phyloP scores from a whole-genome alignment of 371 early-diverging fungal species.

The Mortierella sp. region DNA sequence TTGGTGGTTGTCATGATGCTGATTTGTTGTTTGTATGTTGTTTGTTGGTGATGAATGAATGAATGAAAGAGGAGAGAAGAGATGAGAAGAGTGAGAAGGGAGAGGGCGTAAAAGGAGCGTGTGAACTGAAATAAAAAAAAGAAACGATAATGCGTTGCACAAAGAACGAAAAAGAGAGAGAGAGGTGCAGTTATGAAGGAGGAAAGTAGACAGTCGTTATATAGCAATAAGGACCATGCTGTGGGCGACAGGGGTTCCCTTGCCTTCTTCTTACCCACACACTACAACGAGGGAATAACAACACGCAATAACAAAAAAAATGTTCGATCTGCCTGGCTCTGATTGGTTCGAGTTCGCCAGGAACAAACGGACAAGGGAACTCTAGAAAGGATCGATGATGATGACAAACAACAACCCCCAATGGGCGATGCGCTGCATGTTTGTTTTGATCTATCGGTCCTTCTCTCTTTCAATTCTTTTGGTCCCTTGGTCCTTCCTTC shows the following conservation, averaged over 20 bases:
- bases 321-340: neutral
- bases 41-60: neutral
- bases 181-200: neutral
- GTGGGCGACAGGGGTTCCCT: neutral
- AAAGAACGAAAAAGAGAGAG: neutral
- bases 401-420: neutral
- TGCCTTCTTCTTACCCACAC: neutral
- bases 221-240: neutral
- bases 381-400: neutral
- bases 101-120: neutral
- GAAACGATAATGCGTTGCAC: neutral
- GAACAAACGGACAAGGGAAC: neutral
- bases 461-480: constrained; percentile 15
- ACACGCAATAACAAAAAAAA: neutral
- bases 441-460: neutral
- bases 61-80: neutral
- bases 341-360: neutral
- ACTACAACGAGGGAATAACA: neutral
- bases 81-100: neutral
- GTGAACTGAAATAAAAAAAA: neutral
- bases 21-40: neutral
- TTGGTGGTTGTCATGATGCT: constrained; percentile 35
- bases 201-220: neutral
- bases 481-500: constrained; percentile 23
- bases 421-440: constrained; percentile 29